These are phyloP conservation scores for Sporothrix euskadiensis DNA, from an alignment of 2,329 filamentous ascomycete species.

Conservation along the genomic window DNA sequence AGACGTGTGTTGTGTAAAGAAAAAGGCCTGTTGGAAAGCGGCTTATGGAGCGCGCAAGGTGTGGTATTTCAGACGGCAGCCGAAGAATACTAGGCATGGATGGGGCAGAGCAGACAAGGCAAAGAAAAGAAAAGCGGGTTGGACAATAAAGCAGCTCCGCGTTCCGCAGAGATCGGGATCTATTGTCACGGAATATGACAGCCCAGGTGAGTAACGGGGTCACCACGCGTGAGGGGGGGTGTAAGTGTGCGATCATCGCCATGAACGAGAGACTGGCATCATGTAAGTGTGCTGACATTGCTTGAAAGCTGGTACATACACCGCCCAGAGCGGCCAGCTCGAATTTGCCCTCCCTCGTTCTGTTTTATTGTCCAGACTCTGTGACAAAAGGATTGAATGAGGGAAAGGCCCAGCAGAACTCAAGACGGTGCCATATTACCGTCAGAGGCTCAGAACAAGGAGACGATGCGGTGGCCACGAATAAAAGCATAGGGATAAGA, in stretches of 20 bases:
- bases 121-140: background rate
- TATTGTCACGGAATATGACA: conserved; percentile 7
- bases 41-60: background rate
- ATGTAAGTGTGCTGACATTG: conserved; percentile 5
- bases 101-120: background rate
- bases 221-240: conserved; percentile 16
- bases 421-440: background rate
- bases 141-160: background rate
- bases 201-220: conserved; percentile 4
- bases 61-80: conserved; percentile 12
- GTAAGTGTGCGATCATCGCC: background rate
- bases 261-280: conserved; percentile 11
- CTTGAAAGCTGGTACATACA: background rate
- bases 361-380: background rate
- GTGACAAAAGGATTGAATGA: background rate
- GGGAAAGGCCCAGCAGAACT: background rate
- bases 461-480: background rate
- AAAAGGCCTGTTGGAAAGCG: background rate
- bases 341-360: background rate
- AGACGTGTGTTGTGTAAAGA: background rate
- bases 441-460: background rate
- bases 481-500: background rate
- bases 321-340: background rate
- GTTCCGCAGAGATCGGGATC: conserved; percentile 12
- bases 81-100: background rate